Conservation (phyloP, 352 stramenopile species). For the Phytophthora chlamydospora region DNA sequence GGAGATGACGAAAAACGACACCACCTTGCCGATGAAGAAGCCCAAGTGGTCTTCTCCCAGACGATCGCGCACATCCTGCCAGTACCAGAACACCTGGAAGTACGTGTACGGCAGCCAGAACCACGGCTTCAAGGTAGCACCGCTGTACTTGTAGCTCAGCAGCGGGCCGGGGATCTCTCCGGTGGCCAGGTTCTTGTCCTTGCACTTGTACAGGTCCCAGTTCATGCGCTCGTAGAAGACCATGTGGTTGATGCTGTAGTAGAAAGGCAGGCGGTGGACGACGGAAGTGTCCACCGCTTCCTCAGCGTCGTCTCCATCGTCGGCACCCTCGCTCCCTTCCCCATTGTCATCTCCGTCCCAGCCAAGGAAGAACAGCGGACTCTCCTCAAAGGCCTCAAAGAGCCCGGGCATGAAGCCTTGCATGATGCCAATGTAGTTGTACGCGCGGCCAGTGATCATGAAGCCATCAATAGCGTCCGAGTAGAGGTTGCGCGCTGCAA, state of each 20-base stretch:
- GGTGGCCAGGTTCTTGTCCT: slow-evolving; percentile 65
- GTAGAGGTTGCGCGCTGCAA: slow-evolving; percentile 75
- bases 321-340: slow-evolving; percentile 33
- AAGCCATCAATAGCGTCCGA: slow-evolving; percentile 85
- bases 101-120: slow-evolving; percentile 85
- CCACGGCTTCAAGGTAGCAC: slow-evolving; percentile 75
- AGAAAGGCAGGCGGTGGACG: slow-evolving; percentile 78
- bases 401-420: slow-evolving; percentile 81
- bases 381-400: slow-evolving; percentile 85
- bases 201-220: slow-evolving; percentile 88
- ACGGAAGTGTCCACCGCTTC: slow-evolving; percentile 47
- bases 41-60: slow-evolving; percentile 69
- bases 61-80: slow-evolving; percentile 63
- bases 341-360: slow-evolving; percentile 47
- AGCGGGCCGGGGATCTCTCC: slow-evolving; percentile 69
- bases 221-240: slow-evolving; percentile 90
- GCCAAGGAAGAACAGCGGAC: slow-evolving; percentile 70
- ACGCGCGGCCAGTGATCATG: slow-evolving; percentile 81
- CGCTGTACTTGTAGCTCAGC: slow-evolving; percentile 85
- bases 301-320: slow-evolving; percentile 36
- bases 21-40: slow-evolving; percentile 63
- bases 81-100: slow-evolving; percentile 88
- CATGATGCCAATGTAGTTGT: slow-evolving; percentile 85
- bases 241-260: slow-evolving; percentile 91
- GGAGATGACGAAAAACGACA: slow-evolving; percentile 69